Base-by-base conservation (phyloP, 1,139 yeast species). In the Meyerozyma smithsonii region DNA sequence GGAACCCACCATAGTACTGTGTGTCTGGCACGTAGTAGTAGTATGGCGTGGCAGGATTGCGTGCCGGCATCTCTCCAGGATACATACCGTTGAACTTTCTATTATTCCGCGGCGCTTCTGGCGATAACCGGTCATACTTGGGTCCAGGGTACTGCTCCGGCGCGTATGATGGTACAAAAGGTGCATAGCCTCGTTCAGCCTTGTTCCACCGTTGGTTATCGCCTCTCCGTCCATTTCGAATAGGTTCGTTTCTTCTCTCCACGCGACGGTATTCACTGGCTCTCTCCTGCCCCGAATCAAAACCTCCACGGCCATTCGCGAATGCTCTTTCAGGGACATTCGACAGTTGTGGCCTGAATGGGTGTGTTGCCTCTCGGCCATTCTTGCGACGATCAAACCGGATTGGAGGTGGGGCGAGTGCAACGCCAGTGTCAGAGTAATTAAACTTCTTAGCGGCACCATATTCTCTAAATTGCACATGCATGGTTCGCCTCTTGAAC, bases 371-470 rank as follows among this genome's bases (percentile, higher is more conserved):
- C n/a, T n/a, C n/a, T n/a, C n/a, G n/a, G n/a, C 10, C 34, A 4
- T 10, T 16, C 16, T 18, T 14, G 7, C 15, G 34, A 8, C 34
- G 8, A 6, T 14, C 15, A 18, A 30, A 30, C 7, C 21, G 20
- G 23, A 83, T 80, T 3, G 90, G 90, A 6, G 90, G 88, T 4
- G 90, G 90, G 0, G 90, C 89, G 40, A 81, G 66, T 25, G 71
- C 72, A 43, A 80, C 59, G 19, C 77, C 61, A 39, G 46, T 33
- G 34, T 48, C 28, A 18, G 34, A 30, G 10, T 30, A 30, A 14
- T 5, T n/a, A 18, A 30, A 30, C 14, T 11, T 10, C 20, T 30
- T 30, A 10, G 12, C 5, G 30, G 20, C 10, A 10, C 21, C 21
- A 17, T 11, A 61, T 56, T 84, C 94, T 44, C 85, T 74, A 55